Base-by-base conservation (phyloP, 805 yeast species). In the Cyberlindnera xishuangbannaensis region DNA sequence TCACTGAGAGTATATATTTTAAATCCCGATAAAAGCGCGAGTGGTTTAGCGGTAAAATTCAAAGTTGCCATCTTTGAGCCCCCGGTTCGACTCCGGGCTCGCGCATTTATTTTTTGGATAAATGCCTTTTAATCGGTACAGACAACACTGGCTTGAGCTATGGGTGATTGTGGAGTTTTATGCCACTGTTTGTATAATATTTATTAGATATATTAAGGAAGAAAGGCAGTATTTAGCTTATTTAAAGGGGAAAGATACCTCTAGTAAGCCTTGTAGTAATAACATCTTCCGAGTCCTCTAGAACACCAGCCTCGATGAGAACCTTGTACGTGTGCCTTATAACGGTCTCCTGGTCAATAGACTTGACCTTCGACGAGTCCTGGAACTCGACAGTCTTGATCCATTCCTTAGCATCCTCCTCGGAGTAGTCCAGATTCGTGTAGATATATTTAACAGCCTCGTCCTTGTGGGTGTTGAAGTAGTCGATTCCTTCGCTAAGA, bases 321-420 rank as follows among this genome's bases (percentile, higher is more conserved):
- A 43, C 41, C 30, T 36, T 43, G 28, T 31, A 43, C 3, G 47
- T 43, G 36, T 40, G 38, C 5, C 18, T 16, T 15, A 43, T 30
- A 9, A 33, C 44, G 13, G 39, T 34, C 12, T 40, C 42, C 9
- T 32, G 16, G 21, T 43, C 47, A 27, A 43, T 27, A 14, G 14
- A 9, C 10, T 27, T 18, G 14, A 40, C 37, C 24, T 27, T 28
- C 7, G 26, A 16, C 13, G 34, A 10, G 10, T 38, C 62, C 24
- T 67, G 58, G 42, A 86, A 87, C 43, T 64, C 49, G 7, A 87
- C 96, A 0, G 94, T 83, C 44, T 78, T 69, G 40, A 81, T 64
- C 97, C 97, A 87, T 40, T 73, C 81, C 16, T 64, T 58, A 7
- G 95, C 94, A 56, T 87, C 96, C 30, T 70, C 83, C 33, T 68